A percentile compares a stretch with the other conserved stretches of the same genome.
phyloP scores from a whole-genome alignment of 257 asterid species.

The Echites panduratus region DNA sequence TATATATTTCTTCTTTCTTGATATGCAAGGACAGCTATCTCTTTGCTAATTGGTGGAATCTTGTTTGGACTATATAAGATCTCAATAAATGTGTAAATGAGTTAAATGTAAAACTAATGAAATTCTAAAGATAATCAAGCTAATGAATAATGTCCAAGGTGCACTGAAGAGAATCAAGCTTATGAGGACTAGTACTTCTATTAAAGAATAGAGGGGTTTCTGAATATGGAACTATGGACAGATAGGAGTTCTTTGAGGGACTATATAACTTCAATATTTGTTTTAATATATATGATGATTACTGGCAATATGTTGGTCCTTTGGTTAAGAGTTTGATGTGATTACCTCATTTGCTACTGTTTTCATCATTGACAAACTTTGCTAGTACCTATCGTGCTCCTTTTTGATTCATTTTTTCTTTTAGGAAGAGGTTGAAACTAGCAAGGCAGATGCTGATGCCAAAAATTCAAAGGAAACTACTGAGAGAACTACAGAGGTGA shows the following conservation, averaged over 20 bases:
- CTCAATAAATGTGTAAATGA: neutral
- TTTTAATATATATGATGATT: neutral
- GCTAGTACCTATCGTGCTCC: conserved; percentile 10
- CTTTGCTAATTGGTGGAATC: neutral
- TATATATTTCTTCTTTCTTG: neutral
- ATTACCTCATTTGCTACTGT: neutral
- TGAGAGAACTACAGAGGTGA: conserved; percentile 27
- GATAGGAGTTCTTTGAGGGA: neutral
- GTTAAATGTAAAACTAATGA: too few species aligned
- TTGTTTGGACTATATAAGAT: neutral
- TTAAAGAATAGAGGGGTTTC: neutral
- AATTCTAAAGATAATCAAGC: too few species aligned
- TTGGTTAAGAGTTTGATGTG: neutral
- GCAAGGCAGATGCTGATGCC: conserved; percentile 29
- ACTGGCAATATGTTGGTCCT: neutral
- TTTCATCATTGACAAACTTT: conserved; percentile 2
- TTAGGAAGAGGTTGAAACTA: conserved; percentile 38
- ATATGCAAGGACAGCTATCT: neutral
- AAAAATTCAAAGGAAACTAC: conserved; percentile 26
- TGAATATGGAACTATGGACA: neutral
- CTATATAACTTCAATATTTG: neutral
- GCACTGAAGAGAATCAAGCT: neutral
- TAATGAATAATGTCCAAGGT: neutral
- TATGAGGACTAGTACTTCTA: neutral
- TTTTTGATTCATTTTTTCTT: too few species aligned